These are phyloP conservation scores for Triticum timopheevii DNA, from an alignment of 176 grass and related monocot species.

Conservation along the genomic window DNA sequence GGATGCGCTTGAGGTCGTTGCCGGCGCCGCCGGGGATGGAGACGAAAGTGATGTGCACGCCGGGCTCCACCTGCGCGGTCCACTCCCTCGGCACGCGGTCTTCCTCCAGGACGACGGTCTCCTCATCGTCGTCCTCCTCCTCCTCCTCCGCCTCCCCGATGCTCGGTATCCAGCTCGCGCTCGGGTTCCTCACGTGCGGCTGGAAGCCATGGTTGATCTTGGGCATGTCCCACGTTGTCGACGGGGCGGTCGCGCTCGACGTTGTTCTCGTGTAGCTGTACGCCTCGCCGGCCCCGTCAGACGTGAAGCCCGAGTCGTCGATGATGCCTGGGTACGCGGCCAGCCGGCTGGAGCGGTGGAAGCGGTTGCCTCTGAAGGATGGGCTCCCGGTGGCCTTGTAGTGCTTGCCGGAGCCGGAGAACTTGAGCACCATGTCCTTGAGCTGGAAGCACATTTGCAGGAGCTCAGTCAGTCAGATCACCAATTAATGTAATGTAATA, in stretches of 20 bases:
- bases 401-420: constrained; percentile 75
- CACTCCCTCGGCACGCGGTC: constrained; percentile 79
- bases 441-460: constrained; percentile 58
- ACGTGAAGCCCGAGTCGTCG: constrained; percentile 58
- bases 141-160: constrained; percentile 34
- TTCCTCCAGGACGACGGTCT: constrained; percentile 60
- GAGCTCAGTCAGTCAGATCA: background rate
- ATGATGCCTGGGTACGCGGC: constrained; percentile 55
- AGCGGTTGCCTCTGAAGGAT: constrained; percentile 56
- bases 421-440: constrained; percentile 98
- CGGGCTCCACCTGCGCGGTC: constrained; percentile 96
- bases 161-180: constrained; percentile 42
- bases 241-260: constrained; percentile 5
- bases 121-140: constrained; percentile 6
- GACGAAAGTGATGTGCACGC: constrained; percentile 97
- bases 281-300: constrained; percentile 40
- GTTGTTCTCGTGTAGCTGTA: constrained; percentile 45
- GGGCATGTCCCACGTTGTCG: constrained; percentile 56
- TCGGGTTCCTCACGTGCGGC: constrained; percentile 47
- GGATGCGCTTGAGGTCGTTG: constrained; percentile 95
- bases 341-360: constrained; percentile 53
- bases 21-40: constrained; percentile 82
- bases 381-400: constrained; percentile 67
- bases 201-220: constrained; percentile 39
- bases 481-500: too few species aligned